Evolutionary conservation across 768 basidiomycete species (phyloP).

Genomic region (Russula dissimulans): DNA sequence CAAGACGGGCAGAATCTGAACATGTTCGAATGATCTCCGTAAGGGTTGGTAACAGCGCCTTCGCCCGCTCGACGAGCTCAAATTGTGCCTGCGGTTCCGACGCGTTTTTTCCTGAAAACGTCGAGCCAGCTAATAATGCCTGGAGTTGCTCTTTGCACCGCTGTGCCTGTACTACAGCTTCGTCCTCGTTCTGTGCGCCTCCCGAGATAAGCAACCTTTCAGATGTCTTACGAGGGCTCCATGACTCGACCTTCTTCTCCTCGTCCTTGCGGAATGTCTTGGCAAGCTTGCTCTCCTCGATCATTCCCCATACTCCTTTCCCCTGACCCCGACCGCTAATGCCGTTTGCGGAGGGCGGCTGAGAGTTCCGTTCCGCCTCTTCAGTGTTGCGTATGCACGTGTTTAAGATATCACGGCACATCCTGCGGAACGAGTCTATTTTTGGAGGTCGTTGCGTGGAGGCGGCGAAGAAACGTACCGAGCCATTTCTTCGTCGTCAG

Average conservation of each 20-base stretch:
- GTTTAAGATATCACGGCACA: slow-evolving; percentile 84
- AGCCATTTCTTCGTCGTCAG: slow-evolving; percentile 73
- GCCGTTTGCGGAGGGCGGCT: slow-evolving; percentile 21
- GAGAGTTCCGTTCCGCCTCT: slow-evolving; percentile 47
- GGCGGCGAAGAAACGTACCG: slow-evolving; percentile 31
- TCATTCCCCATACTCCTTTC: slow-evolving; percentile 77
- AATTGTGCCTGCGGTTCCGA: slow-evolving; percentile 21
- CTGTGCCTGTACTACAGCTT: slow-evolving; percentile 40
- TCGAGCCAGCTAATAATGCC: slow-evolving; percentile 20
- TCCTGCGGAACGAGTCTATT: slow-evolving; percentile 28
- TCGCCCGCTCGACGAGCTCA: slow-evolving; percentile 42
- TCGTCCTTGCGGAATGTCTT: slow-evolving; percentile 53
- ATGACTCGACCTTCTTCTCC: slow-evolving; percentile 42
- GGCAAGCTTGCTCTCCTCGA: slow-evolving; percentile 78
- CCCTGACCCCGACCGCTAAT: slow-evolving; percentile 42
- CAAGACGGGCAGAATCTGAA: slow-evolving; percentile 50
- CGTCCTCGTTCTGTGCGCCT: slow-evolving; percentile 31
- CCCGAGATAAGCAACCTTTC: slow-evolving; percentile 15
- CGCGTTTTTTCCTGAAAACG: slow-evolving; percentile 17
- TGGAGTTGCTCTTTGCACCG: slow-evolving; percentile 26
- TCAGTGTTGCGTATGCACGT: slow-evolving; percentile 92
- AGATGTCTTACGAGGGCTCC: slow-evolving; percentile 18
- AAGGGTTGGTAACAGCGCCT: slow-evolving; percentile 44
- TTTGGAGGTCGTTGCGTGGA: neutral
- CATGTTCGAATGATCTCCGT: slow-evolving; percentile 44